Base-by-base conservation (phyloP, 768 basidiomycete species). In the Coprinopsis marcescibilis region DNA sequence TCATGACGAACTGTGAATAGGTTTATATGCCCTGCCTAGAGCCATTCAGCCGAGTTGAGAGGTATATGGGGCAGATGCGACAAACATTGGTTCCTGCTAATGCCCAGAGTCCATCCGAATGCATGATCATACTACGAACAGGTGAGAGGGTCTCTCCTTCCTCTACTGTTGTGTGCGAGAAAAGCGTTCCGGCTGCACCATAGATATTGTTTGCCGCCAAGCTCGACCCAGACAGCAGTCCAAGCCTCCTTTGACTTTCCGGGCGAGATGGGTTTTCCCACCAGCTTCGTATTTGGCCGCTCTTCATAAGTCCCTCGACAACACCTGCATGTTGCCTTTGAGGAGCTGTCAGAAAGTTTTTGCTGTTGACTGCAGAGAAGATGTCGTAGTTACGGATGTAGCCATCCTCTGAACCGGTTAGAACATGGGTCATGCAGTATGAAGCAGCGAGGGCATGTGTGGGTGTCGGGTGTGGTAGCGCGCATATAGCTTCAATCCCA, bases 371-470 rank as follows among this genome's bases (percentile, higher is more conserved):
- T 30, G 88, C 81, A 32, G 85, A 62, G 65, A 90, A 96, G 39
- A 95, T 78, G 62, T 97, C 91, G 66, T 94, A 97, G 67, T 89
- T 78, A 29, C 93, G 80, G 35, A 97, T 85, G 55, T 90, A 93
- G 7, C 93, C 94, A 60, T 97, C 93, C 54, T 95, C 87, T 11
- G 88, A 89, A 27, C 93, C 93, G 12, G 94, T 94, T 25, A 95
- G 64, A 17, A 96, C 70, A 60, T 93, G 89, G 15, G 87, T 81
- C 77, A 94, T 81, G 65, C 93, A 95, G 21, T 78, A 65, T 0
- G 91, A 92, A 3, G 86, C 73, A 8, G 92, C 87, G 11, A 97
- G 77, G n/a, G 87, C 76, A 64, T 96, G 89, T 1, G 89, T 91
- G 3, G 91, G 82, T 3, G 79, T 81, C 3, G 91, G 91, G 53